A percentile compares a stretch with the other conserved stretches of the same genome.
These are phyloP conservation scores for Malassezia nana DNA, from an alignment of 1,284 basidiomycete species.

Conservation along the genomic window DNA sequence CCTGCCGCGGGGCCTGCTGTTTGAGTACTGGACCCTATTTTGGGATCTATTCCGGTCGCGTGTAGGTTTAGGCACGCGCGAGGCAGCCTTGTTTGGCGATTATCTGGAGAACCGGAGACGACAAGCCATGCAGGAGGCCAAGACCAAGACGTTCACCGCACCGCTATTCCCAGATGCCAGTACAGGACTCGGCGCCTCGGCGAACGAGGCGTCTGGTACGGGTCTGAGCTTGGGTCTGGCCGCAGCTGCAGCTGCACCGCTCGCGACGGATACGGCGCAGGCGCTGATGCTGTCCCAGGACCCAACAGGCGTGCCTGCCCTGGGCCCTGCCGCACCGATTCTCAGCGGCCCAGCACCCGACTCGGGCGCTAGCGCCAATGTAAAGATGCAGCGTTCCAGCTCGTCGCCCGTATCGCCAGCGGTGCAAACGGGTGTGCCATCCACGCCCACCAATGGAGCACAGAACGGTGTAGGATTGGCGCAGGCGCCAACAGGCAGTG, in stretches of 20 bases:
- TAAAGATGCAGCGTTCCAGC: background rate
- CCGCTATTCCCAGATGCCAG: background rate
- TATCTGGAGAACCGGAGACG: constrained; percentile 34
- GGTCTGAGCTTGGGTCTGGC: background rate
- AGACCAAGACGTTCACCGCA: background rate
- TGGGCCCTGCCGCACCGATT: background rate
- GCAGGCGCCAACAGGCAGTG: background rate
- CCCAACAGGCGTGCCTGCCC: background rate
- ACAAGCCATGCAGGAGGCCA: constrained; percentile 22
- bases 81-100: constrained; percentile 35
- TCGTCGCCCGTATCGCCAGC: background rate
- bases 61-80: constrained; percentile 28
- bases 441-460: background rate
- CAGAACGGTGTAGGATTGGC: background rate
- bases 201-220: background rate
- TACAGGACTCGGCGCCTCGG: background rate
- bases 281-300: background rate
- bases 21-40: constrained; percentile 48
- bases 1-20: constrained; percentile 40
- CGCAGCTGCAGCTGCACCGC: background rate
- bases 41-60: constrained; percentile 46
- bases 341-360: background rate
- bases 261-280: background rate
- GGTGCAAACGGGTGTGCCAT: background rate
- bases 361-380: background rate